Base-by-base conservation (phyloP, 164 flowering plant species). In the Nymphaea colorata region DNA sequence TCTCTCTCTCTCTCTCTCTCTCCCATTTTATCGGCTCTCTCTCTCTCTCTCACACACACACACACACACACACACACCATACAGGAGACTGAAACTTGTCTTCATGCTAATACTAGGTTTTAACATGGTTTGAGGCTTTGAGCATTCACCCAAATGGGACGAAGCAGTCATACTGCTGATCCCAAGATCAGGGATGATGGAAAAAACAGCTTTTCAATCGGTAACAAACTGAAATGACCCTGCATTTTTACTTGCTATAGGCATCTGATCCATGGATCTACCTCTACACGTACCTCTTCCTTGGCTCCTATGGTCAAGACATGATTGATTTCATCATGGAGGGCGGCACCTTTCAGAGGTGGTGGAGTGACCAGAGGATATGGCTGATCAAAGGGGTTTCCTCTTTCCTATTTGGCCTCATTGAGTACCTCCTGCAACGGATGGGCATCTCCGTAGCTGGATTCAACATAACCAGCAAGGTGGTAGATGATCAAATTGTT, bases 341-440 rank as follows among this genome's bases (percentile, higher is more conserved):
- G 0, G 79, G 78, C 41, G 80, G 82, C 5, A 77, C 84, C 1
- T 17, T 80, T 41, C 67, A 41, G 57, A 72, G 74, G 65, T 92
- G 98, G 98, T 87, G 93, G 91, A 91, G 68, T 47, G 86, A 82
- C 57, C 94, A 89, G 61, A 79, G 96, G 67, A 81, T 85, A 79
- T 91, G 92, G 94, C 44, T 86, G 75, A 77, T 85, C 16, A 78
- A 79, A 36, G 91, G 96, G n/a, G 71, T 80, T 2, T 68, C 98
- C 15, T 78, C 79, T 61, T 79, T 62, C 70, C 43, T 74, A 3
- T 86, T 84, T 64, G 89, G 80, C 14, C 17, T 64, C 2, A 10
- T 79, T 0, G 87, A 91, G 59, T 86, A 51, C 78, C 3, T 69
- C 0, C 77, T 79, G 64, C 72, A 77, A 36, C 47, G 41, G 45